A percentile compares a stretch with the other conserved stretches of the same genome.
Conservation (phyloP, 169 alveolate species). For the Cryptosporidium parvum region DNA sequence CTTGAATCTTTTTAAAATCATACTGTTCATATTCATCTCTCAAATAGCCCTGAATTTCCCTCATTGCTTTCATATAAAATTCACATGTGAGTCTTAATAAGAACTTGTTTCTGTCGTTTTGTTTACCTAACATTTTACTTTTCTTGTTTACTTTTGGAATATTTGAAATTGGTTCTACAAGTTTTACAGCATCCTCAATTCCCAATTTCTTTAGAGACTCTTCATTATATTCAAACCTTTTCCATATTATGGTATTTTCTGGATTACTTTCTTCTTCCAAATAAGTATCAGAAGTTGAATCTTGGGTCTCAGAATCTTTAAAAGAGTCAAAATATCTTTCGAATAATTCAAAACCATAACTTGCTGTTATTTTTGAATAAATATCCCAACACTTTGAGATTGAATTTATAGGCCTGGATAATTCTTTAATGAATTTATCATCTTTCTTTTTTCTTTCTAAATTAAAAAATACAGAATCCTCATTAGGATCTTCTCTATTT, state of each 20-base stretch:
- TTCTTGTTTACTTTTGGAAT: not conserved
- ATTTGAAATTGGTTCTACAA: slow-evolving; percentile 15
- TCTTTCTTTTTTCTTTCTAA: not conserved
- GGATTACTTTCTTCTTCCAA: not conserved
- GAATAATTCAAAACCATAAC: slow-evolving; percentile 13
- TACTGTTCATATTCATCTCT: slow-evolving; percentile 20
- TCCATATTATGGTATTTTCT: not conserved
- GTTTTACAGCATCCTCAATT: not conserved
- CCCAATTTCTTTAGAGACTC: slow-evolving; percentile 19
- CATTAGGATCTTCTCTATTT: not conserved
- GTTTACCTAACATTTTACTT: slow-evolving; percentile 1
- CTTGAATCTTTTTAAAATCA: slow-evolving; percentile 8
- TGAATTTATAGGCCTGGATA: not conserved
- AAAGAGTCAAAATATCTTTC: slow-evolving; percentile 31
- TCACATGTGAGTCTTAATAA: slow-evolving; percentile 58
- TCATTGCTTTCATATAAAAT: slow-evolving; percentile 39
- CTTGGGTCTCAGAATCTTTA: not conserved
- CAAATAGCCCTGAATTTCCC: not conserved
- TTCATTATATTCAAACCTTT: slow-evolving; percentile 8
- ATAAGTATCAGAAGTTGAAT: not conserved
- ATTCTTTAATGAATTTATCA: not conserved
- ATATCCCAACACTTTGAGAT: slow-evolving; percentile 37
- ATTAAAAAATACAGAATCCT: not conserved
- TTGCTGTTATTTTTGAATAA: not conserved
- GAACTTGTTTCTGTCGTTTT: slow-evolving; percentile 1